These are phyloP conservation scores for Ogataea methylovora DNA, from an alignment of 805 yeast species.

Conservation along the genomic window DNA sequence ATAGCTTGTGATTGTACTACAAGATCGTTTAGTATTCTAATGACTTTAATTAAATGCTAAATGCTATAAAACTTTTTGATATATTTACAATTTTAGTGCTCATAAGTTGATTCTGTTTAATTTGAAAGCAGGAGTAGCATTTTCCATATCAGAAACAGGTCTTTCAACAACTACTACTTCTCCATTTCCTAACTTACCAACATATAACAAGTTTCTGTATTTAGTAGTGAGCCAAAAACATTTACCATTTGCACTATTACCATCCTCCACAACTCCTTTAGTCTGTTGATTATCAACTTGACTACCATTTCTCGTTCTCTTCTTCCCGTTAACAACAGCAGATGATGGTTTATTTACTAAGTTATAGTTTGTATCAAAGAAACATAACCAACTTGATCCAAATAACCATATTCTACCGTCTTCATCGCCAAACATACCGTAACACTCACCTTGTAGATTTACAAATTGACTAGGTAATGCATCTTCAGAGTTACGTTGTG, in stretches of 20 bases:
- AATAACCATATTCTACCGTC: constrained; percentile 69
- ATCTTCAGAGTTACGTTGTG: constrained; percentile 67
- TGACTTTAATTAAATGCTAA: no score
- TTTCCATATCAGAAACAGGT: constrained; percentile 45
- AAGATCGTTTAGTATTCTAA: no score
- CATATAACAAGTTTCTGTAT: constrained; percentile 65
- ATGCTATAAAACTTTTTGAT: no score
- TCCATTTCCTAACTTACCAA: constrained; percentile 39
- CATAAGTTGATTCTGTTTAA: constrained; percentile 43
- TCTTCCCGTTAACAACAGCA: constrained; percentile 21
- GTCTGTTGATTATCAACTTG: constrained; percentile 3
- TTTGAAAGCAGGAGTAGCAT: constrained; percentile 54
- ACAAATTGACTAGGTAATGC: constrained; percentile 60
- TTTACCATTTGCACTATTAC: constrained; percentile 23
- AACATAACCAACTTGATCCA: constrained; percentile 78
- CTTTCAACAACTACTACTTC: constrained; percentile 68
- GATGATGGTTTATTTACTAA: constrained; percentile 37
- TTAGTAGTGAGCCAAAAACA: constrained; percentile 73
- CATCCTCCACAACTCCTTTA: constrained; percentile 14
- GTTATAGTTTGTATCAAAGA: constrained; percentile 56
- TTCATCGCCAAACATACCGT: constrained; percentile 51
- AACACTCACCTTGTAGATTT: constrained; percentile 55
- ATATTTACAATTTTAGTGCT: no score
- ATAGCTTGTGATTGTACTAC: no score
- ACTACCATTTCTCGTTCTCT: constrained; percentile 25